Evolutionary conservation across 2,329 filamentous ascomycete species (phyloP), one percentile per base, ranked within the genome.

Genomic region (Ascochyta rabiei): DNA sequence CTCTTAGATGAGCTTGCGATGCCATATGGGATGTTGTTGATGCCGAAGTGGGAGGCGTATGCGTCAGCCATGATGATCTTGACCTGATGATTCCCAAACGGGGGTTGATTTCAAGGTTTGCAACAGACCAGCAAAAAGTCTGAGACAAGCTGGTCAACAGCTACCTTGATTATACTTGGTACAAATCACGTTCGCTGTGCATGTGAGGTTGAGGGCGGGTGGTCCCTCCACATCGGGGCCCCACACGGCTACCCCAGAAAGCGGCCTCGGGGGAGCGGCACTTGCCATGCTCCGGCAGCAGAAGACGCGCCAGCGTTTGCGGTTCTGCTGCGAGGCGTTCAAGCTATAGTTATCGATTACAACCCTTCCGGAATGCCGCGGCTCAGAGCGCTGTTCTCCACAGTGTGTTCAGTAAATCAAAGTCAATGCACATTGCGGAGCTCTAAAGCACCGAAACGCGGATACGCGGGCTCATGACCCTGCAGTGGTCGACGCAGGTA

Each of bases 11-110:
- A 72, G 46, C 59, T 67, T 18, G 67, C 70, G 26, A 73, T 64
- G 13, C 70, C 70, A 21, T 69, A 73, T 4, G 69, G 69, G 30
- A 73, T 68, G 57, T 72, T 73, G 56, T 64, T 66, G 47, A 66
- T 59, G 28, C 65, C 59, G 44, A 72, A 72, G 48, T 72, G 69
- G 10, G 68, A 64, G 7, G 63, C 53, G 50, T 67, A 67, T 23
- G 19, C 46, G 48, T 65, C 59, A 15, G 60, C 41, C 67, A 70
- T 68, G 28, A 30, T 30, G 28, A 30, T 30, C 10, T 30, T 30
- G 28, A 10, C 12, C 28, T 30, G 28, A 30, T 30, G 7, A 8
- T 28, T 10, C 9, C 26, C 28, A 12, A 30, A 4, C 13, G 28
- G 13, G 12, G 28, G 12, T 13, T 10, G 12, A 30, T 13, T 3